Evolutionary conservation across 768 basidiomycete species (phyloP).

Genomic region (Neoboletus brunneissimus): DNA sequence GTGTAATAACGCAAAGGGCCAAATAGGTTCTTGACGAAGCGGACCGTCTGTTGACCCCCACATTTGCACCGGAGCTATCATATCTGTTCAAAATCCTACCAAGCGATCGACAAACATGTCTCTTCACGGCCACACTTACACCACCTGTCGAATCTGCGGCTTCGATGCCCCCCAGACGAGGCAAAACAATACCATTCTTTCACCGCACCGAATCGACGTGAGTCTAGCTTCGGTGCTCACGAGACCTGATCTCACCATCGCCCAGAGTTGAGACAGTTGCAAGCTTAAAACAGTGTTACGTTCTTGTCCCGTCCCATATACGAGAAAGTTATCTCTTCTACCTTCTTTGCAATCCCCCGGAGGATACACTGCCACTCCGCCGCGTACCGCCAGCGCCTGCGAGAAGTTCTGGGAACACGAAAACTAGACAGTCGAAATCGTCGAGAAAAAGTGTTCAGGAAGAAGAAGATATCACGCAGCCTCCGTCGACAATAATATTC

Average conservation of each 20-base stretch:
- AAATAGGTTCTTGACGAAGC: slow-evolving; percentile 92
- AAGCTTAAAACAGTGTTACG: slow-evolving; percentile 82
- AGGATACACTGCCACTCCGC: slow-evolving; percentile 66
- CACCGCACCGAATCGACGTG: slow-evolving; percentile 75
- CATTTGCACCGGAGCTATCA: slow-evolving; percentile 82
- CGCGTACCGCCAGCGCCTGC: slow-evolving; percentile 55
- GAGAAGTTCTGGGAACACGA: slow-evolving; percentile 15
- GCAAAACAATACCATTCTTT: slow-evolving; percentile 85
- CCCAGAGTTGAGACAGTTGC: slow-evolving; percentile 84
- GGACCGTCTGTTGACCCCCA: slow-evolving; percentile 84
- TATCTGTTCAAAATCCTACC: slow-evolving; percentile 78
- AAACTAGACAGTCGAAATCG: slow-evolving; percentile 34
- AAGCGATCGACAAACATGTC: slow-evolving; percentile 86
- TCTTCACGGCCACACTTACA: slow-evolving; percentile 95
- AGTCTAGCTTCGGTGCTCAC: slow-evolving; percentile 26
- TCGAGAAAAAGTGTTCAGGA: slow-evolving; percentile 33
- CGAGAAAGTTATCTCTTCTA: slow-evolving; percentile 90
- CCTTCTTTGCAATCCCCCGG: slow-evolving; percentile 85
- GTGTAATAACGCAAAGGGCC: not conserved
- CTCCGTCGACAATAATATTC: slow-evolving; percentile 97
- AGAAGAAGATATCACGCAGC: slow-evolving; percentile 60
- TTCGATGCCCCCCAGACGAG: slow-evolving; percentile 65
- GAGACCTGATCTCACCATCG: not conserved
- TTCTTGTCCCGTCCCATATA: slow-evolving; percentile 93
- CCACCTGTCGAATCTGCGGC: slow-evolving; percentile 79